Evolutionary conservation across 768 basidiomycete species (phyloP), one percentile per base, ranked within the genome.

Genomic region (Suillus fuscotomentosus): DNA sequence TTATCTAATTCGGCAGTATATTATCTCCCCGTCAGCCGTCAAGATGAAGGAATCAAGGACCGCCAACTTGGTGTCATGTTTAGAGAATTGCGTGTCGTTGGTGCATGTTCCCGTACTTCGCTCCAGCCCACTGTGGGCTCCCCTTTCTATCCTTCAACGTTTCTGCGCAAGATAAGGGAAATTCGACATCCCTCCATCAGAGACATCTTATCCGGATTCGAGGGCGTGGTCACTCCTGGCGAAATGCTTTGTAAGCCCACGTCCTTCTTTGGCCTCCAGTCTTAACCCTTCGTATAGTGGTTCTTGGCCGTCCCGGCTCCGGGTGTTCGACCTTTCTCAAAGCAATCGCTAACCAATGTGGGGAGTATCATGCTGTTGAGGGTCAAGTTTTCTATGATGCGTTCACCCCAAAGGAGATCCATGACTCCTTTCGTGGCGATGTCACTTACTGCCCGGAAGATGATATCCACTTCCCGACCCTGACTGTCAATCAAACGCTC

Each of bases 271-370:
- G 0, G 22, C 62, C 34, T 14, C 38, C 15, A 34, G 13, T 43
- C 9, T 45, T n/a, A 1, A 11, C 39, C 38, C 24, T 8, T 8
- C 6, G n/a, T 64, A 5, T 69, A 91, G 90, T 96, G n/a, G 94
- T 95, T 11, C 83, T 95, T 36, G 94, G 94, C 24, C 83, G 92
- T 36, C 94, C 94, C 0, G 91, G 91, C 11, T 87, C 92, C 0
- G 94, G 95, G 3, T 95, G 94, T 73, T 88, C 84, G 24, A 94
- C 95, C 0, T 81, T 97, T 55, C 84, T 97, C 62, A 94, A 94
- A 74, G 83, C 84, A 0, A 82, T 97, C 60, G 84, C 95, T n/a
- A 95, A 95, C 71, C 86, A 88, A 67, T 84, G 88, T 2, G 79
- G 80, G 3, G 89, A 89, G 65, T 95, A 83, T 70, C 81, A 91